These are phyloP conservation scores for Scorias spongiosa DNA, from an alignment of 2,329 filamentous ascomycete genomes.

Conservation along the genomic window DNA sequence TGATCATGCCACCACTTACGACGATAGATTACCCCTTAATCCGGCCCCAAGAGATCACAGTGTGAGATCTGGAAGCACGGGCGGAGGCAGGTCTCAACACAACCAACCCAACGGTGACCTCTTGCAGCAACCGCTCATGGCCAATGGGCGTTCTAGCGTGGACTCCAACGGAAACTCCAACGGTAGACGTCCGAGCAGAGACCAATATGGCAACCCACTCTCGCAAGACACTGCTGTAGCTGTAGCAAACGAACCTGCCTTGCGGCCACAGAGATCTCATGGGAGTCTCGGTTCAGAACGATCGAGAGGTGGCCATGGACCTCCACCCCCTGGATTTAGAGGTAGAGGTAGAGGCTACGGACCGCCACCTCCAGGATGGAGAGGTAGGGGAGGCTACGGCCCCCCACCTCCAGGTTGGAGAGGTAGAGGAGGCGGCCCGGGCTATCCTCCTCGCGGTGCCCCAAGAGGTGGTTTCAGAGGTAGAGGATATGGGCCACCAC, in stretches of 20 bases:
- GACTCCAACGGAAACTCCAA: conserved; percentile 19
- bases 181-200: conserved; percentile 27
- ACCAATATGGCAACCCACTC: conserved; percentile 50
- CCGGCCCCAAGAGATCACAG: conserved; percentile 40
- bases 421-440: conserved; percentile 20
- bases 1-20: conserved; percentile 30
- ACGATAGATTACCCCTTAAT: conserved; percentile 59
- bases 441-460: conserved; percentile 19
- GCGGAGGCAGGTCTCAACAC: conserved; percentile 16
- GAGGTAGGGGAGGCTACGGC: conserved; percentile 29
- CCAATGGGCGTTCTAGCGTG: conserved; percentile 14
- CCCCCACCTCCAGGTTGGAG: conserved; percentile 15
- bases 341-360: conserved; percentile 31
- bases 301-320: conserved; percentile 1
- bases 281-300: not conserved
- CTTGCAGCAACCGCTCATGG: conserved; percentile 24
- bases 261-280: not conserved
- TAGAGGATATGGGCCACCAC: conserved; percentile 20
- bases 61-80: conserved; percentile 26
- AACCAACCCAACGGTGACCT: conserved; percentile 22
- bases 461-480: conserved; percentile 33
- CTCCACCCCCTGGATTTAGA: conserved; percentile 29
- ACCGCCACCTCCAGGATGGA: conserved; percentile 22
- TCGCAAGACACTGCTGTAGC: conserved; percentile 19
- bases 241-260: conserved; percentile 2